Evolutionary conservation across 202 grass and related monocot genomes (phyloP).

Genomic region (Schoenoplectus tabernaemontani): DNA sequence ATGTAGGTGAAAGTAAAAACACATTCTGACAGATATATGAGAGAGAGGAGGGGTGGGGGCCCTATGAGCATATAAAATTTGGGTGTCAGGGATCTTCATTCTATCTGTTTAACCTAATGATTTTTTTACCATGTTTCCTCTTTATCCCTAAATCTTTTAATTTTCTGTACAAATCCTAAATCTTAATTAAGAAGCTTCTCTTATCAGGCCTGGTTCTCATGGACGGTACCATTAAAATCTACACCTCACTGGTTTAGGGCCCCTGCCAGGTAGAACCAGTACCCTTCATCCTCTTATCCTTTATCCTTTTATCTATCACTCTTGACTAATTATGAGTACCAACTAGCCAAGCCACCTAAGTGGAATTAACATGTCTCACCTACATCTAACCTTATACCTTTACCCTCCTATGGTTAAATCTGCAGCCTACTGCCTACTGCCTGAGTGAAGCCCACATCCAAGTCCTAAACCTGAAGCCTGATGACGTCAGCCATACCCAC

Average conservation of each 20-base stretch:
- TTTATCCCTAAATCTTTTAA: neutral
- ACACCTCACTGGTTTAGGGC: constrained; percentile 22
- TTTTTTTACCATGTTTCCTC: constrained; percentile 10
- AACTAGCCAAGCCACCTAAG: constrained; percentile 19
- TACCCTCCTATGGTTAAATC: constrained; percentile 16
- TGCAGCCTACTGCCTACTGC: constrained; percentile 10
- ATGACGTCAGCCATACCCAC: constrained; percentile 7
- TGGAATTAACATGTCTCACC: constrained; percentile 11
- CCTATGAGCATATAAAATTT: neutral
- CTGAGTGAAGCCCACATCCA: constrained; percentile 25
- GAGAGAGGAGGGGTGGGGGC: neutral
- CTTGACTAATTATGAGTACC: constrained; percentile 15
- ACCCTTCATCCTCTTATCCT: constrained; percentile 14
- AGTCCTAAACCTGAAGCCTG: constrained; percentile 27
- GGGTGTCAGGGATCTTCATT: neutral
- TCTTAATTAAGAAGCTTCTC: constrained; percentile 22
- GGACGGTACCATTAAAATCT: constrained; percentile 22
- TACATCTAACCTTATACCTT: constrained; percentile 26
- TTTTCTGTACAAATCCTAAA: constrained; percentile 22
- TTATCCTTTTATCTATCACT: neutral
- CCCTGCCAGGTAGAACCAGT: constrained; percentile 26
- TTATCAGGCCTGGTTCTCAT: constrained; percentile 29
- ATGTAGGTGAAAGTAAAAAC: neutral
- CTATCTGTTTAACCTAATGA: neutral
- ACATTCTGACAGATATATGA: neutral